Evolutionary conservation across 805 yeast genomes (phyloP).

Genomic region (Zygoascus biomembranicola): DNA sequence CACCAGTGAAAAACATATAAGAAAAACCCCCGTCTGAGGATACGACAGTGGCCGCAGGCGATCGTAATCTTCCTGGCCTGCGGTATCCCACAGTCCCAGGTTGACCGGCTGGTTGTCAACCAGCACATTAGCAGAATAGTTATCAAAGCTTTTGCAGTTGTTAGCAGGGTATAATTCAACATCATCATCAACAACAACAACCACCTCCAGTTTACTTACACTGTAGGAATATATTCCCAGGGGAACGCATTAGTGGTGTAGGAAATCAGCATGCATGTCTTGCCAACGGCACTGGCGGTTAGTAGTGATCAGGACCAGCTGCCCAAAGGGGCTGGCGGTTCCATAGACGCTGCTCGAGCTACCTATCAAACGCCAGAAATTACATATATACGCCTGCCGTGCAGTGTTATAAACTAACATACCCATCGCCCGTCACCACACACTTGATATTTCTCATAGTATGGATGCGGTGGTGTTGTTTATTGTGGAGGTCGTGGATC

Average conservation of each 20-base stretch:
- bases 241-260: conserved; percentile 92
- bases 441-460: conserved; percentile 80
- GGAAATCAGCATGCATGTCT: conserved; percentile 78
- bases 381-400: no score
- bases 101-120: conserved; percentile 75
- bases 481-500: not conserved
- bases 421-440: conserved; percentile 90
- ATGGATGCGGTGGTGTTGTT: not conserved
- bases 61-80: conserved; percentile 91
- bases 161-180: not conserved
- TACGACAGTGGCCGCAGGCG: conserved; percentile 81
- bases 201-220: conserved; percentile 28
- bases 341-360: not conserved
- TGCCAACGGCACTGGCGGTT: conserved; percentile 71
- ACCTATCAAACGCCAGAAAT: not conserved
- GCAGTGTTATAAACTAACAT: conserved; percentile 18
- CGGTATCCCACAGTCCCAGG: conserved; percentile 91
- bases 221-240: conserved; percentile 89
- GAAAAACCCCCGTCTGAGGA: conserved; percentile 85
- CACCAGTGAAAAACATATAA: conserved; percentile 78
- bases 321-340: not conserved
- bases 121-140: conserved; percentile 80
- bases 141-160: conserved; percentile 45
- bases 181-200: not conserved
- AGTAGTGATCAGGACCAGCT: conserved; percentile 3